Evolutionary conservation across 176 grass and related monocot genomes (phyloP).

Genomic region (Tillandsia fasciculata): DNA sequence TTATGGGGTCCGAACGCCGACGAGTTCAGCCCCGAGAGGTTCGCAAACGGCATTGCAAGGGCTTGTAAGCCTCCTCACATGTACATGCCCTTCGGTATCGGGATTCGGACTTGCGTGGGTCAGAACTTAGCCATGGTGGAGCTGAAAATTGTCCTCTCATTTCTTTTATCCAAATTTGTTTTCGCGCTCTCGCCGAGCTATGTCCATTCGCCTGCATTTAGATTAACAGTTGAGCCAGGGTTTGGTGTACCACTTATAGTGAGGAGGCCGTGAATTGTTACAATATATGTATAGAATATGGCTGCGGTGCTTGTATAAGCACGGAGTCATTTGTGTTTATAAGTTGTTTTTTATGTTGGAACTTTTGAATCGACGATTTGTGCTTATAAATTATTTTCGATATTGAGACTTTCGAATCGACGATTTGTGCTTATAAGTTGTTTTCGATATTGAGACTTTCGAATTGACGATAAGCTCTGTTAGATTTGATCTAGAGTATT

Average conservation of each 20-base stretch:
- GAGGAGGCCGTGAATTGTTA: conserved; percentile 3
- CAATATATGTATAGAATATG: background rate
- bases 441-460: no score
- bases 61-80: conserved; percentile 46
- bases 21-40: conserved; percentile 42
- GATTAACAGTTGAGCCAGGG: conserved; percentile 38
- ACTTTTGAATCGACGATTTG: no score
- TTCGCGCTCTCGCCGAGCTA: conserved; percentile 41
- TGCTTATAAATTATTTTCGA: no score
- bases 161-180: conserved; percentile 40
- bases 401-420: no score
- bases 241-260: conserved; percentile 42
- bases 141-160: conserved; percentile 50
- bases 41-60: conserved; percentile 25
- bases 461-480: no score
- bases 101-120: conserved; percentile 40
- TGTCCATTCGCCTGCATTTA: conserved; percentile 33
- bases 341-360: no score
- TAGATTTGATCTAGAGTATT: no score
- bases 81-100: conserved; percentile 56
- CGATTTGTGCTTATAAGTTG: no score
- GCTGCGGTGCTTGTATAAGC: background rate
- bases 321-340: no score
- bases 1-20: conserved; percentile 43
- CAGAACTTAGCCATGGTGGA: conserved; percentile 55